These are phyloP conservation scores for Globisporangium sylvaticum DNA, from an alignment of 352 stramenopile genomes.

Conservation along the genomic window DNA sequence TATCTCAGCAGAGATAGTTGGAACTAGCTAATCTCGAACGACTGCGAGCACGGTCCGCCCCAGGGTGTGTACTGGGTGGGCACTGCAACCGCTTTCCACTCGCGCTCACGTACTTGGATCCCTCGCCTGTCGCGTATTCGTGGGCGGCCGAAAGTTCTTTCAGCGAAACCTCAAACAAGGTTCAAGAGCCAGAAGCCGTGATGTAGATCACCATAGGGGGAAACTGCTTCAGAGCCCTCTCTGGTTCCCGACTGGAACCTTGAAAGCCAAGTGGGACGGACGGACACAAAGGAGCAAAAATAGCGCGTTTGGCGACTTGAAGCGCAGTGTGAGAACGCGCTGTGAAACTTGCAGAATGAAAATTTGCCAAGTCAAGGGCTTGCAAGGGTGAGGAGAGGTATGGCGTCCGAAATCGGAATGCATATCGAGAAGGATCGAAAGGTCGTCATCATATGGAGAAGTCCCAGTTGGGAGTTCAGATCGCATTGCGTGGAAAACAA, in stretches of 20 bases:
- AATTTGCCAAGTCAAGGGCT: not conserved
- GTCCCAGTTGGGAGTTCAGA: not conserved
- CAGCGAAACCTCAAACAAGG: not conserved
- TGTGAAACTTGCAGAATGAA: not conserved
- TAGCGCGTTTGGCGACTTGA: not conserved
- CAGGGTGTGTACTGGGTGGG: not conserved
- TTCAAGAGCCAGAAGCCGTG: not conserved
- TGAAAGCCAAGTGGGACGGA: not conserved
- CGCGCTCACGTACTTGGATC: not conserved
- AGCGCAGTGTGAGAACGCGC: not conserved
- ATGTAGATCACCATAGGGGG: not conserved
- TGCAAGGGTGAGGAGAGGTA: not conserved
- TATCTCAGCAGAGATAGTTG: not conserved
- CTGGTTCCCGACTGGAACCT: not conserved
- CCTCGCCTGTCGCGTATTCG: not conserved
- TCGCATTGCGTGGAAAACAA: not conserved
- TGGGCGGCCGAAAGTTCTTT: not conserved
- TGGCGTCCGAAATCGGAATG: not conserved
- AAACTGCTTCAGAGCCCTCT: not conserved
- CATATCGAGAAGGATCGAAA: not conserved
- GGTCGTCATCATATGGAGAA: not conserved
- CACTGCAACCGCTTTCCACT: not conserved
- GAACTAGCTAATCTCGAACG: not conserved
- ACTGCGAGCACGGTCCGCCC: not conserved
- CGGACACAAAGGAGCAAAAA: not conserved